Base-by-base conservation (phyloP, 345 rosid species). In the Lenwebbia sp. region DNA sequence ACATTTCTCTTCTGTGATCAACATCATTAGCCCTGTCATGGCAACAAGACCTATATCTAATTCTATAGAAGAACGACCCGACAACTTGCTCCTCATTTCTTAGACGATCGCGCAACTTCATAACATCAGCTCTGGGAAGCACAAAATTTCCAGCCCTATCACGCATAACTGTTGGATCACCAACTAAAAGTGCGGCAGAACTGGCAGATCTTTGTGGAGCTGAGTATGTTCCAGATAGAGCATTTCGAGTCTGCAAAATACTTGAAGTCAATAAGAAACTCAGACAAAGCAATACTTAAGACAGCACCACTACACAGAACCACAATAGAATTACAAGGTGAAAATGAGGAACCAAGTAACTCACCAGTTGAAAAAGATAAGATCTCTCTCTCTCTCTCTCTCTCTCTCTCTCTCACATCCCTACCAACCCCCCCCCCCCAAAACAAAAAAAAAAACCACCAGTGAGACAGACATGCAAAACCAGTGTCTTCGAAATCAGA, bases 141-240 rank as follows among this genome's bases (percentile, higher is more conserved):
- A 96, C 98, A 86, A 91, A 95, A 88, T 98, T 98, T 87, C 99
- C 99, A 88, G 96, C 96, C 90, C 95, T 95, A 88, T 98, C 99
- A 91, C 94, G 96, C 84, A 95, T 89, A 26, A 95, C 97, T 87
- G 96, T 95, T 82, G 99, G 99, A 84, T 98, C 99, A 83, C 99
- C 99, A 84, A 96, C 92, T 92, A 98, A 91, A 90, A 98, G 99
- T 90, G 98, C 99, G 62, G 98, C 95, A 86, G 99, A 98, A 92
- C 99, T 98, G 86, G 99, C 99, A 62, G 99, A 98, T 90, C 99
- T 92, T 90, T 98, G 99, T 15, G 99, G 99, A 83, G 99, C 99
- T 76, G 99, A 98, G 92, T 95, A 98, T 22, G 99, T 96, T 89
- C 99, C 98, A 53, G 99, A 98, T 84, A 98, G 91, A 90, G 99